phyloP scores from a whole-genome alignment of 371 early-diverging fungal species.

The Cokeromyces recurvatus region DNA sequence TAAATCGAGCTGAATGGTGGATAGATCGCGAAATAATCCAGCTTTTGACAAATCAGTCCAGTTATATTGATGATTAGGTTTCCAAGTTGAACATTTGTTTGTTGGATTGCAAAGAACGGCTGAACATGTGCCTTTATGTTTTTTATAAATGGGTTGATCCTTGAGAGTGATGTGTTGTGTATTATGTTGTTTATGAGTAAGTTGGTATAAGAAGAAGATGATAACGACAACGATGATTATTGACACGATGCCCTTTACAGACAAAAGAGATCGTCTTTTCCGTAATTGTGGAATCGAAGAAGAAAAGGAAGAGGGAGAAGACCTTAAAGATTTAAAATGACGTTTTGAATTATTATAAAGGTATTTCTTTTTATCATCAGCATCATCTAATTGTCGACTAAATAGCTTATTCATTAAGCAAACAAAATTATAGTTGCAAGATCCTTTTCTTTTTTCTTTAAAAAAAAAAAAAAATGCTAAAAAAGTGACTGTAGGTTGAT shows the following conservation, averaged over 20 bases:
- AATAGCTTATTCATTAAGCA: too few relatives aligned
- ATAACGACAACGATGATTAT: conserved; percentile 2
- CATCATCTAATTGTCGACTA: too few relatives aligned
- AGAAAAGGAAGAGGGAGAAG: not conserved
- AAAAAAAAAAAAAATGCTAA: too few relatives aligned
- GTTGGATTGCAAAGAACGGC: conserved; percentile 23
- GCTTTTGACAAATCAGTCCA: conserved; percentile 23
- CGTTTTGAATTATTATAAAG: conserved; percentile 3
- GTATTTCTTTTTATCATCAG: conserved; percentile 6
- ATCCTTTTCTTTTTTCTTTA: too few relatives aligned
- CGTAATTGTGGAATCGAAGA: not conserved
- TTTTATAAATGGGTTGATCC: conserved; percentile 17
- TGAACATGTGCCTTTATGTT: conserved; percentile 9
- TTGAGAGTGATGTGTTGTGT: not conserved
- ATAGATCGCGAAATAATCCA: conserved; percentile 33
- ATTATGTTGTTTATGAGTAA: not conserved
- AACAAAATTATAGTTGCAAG: too few relatives aligned
- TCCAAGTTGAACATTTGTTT: conserved; percentile 26
- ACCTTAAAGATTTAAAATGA: not conserved
- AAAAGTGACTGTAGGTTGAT: too few relatives aligned
- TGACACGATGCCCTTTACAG: not conserved
- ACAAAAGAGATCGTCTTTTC: not conserved
- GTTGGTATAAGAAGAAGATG: not conserved
- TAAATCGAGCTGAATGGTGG: conserved; percentile 20
- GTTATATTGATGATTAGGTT: conserved; percentile 5